A percentile compares a stretch with the other conserved stretches of the same genome.
Conservation (phyloP, 805 yeast species). For the Trichomonascus vanleenenianus region DNA sequence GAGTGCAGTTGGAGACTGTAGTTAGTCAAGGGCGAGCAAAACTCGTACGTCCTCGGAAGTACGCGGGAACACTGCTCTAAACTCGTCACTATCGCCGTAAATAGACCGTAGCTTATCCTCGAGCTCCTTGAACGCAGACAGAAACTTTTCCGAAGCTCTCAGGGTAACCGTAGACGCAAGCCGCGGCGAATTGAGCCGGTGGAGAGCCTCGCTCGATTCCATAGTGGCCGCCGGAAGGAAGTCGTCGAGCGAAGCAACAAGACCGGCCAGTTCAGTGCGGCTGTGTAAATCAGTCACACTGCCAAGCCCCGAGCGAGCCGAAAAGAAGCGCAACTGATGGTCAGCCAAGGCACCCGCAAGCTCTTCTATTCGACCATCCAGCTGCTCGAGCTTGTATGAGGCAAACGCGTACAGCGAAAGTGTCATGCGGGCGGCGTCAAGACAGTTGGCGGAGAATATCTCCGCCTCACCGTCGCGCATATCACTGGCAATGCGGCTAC, state of each 20-base stretch:
- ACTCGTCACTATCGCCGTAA: constrained; percentile 18
- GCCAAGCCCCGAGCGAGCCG: constrained; percentile 18
- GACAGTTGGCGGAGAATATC: constrained; percentile 29
- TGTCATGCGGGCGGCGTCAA: constrained; percentile 26
- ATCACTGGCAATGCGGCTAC: constrained; percentile 22
- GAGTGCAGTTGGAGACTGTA: too few species aligned
- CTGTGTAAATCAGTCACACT: constrained; percentile 4
- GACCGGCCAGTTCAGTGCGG: constrained; percentile 11
- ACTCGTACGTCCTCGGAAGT: constrained; percentile 23
- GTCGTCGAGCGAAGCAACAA: constrained; percentile 24
- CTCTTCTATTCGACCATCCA: constrained; percentile 22
- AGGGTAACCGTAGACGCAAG: constrained; percentile 25
- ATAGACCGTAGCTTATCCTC: constrained; percentile 20
- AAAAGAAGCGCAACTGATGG: constrained; percentile 20
- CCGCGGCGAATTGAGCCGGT: constrained; percentile 28
- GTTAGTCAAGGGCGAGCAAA: constrained; percentile 18
- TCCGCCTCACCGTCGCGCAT: constrained; percentile 25
- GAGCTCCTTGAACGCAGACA: constrained; percentile 25
- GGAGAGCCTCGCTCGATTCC: constrained; percentile 24
- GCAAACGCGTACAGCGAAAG: constrained; percentile 25
- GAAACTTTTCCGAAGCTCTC: constrained; percentile 26
- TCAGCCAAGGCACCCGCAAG: constrained; percentile 21
- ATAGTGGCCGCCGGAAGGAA: constrained; percentile 30
- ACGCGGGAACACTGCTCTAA: constrained; percentile 21
- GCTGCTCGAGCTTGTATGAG: constrained; percentile 24